Conservation (phyloP, 169 alveolate genomes). For the Toxoplasma gondii region DNA sequence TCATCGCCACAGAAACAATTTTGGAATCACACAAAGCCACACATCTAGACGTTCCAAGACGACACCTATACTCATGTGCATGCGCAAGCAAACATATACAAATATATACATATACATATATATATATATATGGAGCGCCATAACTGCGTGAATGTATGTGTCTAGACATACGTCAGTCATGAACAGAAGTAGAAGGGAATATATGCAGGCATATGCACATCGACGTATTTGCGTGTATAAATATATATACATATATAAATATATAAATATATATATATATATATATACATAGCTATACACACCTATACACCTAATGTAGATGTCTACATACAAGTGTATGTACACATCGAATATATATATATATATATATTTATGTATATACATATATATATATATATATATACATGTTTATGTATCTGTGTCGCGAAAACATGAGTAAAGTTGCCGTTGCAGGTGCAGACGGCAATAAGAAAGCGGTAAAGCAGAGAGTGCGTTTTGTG, state of each 20-base stretch:
- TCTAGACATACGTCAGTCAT: too few relatives aligned
- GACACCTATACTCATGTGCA: not conserved
- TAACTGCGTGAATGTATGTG: too few relatives aligned
- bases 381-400: too few relatives aligned
- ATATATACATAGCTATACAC: not conserved
- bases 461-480: too few relatives aligned
- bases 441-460: too few relatives aligned
- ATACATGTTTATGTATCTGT: too few relatives aligned
- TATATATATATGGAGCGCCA: not conserved
- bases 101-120: too few relatives aligned
- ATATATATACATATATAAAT: not conserved
- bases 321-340: too few relatives aligned
- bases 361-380: too few relatives aligned
- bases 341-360: not conserved
- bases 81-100: not conserved
- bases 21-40: not conserved
- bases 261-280: not conserved
- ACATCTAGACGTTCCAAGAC: not conserved
- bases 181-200: too few relatives aligned
- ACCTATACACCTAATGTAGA: not conserved
- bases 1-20: not conserved
- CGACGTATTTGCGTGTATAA: conserved; percentile 1
- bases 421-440: too few relatives aligned
- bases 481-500: too few relatives aligned
- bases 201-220: not conserved